Base-by-base conservation (phyloP, 768 basidiomycete species). In the Tephrocybe rancida region DNA sequence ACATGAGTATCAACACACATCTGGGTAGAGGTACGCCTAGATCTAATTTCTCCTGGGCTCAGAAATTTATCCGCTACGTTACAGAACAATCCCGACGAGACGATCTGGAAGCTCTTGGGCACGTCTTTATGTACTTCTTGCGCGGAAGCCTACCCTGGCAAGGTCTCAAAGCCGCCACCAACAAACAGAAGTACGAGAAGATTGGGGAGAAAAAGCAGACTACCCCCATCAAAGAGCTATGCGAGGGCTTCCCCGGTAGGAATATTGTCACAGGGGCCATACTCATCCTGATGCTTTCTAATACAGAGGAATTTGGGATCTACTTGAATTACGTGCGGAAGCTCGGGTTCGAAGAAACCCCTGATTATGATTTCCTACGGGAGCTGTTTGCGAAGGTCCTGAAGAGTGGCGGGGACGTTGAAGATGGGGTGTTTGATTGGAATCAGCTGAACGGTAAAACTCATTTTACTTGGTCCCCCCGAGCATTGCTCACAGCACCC, bases 161-260 rank as follows among this genome's bases (percentile, higher is more conserved):
- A 68, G 97, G 97, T 52, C 83, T 99, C 53, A 98, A 98, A 75
- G 97, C 97, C 29, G 97, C 97, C 25, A 99, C 95, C 46, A 98
- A 99, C 80, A 99, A 99, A 78, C 97, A 98, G 71, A 93, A 98
- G 80, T 99, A 99, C 76, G 96, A 99, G 80, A 99, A 98, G 81
- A 99, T 99, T 70, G 96, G 96, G 58, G 96, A 99, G 80, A 99
- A 99, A 88, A 99, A 94, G 81, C 97, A 98, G 76, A 91, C 90
- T 13, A 98, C 97, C 25, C 90, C 90, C 6, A 98, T 99, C 71
- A 96, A 93, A 75, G 97, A 99, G 67, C 81, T 99, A 22, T 93
- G 89, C 64, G 97, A 98, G 63, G 92, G 93, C 52, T 95, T 88
- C 76, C 96, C 97, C 44, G 94, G 93, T 93, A 61, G 56, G 81